Conservation (phyloP, 805 yeast genomes). For the Starmera quercuum region DNA sequence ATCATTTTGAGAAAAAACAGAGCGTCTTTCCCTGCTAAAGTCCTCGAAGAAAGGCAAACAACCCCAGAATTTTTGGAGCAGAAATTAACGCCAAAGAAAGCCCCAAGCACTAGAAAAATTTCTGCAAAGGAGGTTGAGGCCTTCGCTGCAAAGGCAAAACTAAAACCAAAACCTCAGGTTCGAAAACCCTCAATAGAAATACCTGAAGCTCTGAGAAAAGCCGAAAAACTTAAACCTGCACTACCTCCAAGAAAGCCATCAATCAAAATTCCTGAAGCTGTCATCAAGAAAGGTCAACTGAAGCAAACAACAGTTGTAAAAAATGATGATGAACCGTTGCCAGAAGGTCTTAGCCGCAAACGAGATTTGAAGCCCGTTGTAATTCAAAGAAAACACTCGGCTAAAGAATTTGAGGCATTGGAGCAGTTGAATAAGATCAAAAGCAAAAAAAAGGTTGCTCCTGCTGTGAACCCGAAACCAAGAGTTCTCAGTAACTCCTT, state of each 20-base stretch:
- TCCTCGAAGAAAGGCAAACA: too few species aligned
- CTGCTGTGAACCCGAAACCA: conserved; percentile 10
- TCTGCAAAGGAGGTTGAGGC: conserved; percentile 3
- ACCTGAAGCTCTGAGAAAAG: conserved; percentile 15
- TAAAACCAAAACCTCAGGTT: conserved; percentile 16
- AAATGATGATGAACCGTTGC: conserved; percentile 2
- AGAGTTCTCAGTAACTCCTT: conserved; percentile 16
- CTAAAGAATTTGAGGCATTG: conserved; percentile 14
- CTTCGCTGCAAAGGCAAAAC: not conserved
- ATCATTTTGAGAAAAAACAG: conserved; percentile 14
- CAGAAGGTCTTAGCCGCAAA: conserved; percentile 9
- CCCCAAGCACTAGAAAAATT: conserved; percentile 3
- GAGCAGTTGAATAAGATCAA: conserved; percentile 11
- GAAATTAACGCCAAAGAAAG: conserved; percentile 1
- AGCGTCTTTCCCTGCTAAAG: too few species aligned
- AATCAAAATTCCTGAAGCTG: conserved; percentile 14
- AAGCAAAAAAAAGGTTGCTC: conserved; percentile 1
- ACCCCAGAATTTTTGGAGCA: conserved; percentile 2
- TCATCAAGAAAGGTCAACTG: conserved; percentile 4
- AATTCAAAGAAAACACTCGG: conserved; percentile 10
- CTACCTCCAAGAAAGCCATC: conserved; percentile 16
- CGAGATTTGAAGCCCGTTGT: conserved; percentile 9
- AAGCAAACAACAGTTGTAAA: not conserved
- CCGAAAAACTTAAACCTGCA: conserved; percentile 14
- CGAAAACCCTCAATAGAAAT: conserved; percentile 11